Conservation (phyloP, 768 basidiomycete species). For the Gloeophyllum trabeum region DNA sequence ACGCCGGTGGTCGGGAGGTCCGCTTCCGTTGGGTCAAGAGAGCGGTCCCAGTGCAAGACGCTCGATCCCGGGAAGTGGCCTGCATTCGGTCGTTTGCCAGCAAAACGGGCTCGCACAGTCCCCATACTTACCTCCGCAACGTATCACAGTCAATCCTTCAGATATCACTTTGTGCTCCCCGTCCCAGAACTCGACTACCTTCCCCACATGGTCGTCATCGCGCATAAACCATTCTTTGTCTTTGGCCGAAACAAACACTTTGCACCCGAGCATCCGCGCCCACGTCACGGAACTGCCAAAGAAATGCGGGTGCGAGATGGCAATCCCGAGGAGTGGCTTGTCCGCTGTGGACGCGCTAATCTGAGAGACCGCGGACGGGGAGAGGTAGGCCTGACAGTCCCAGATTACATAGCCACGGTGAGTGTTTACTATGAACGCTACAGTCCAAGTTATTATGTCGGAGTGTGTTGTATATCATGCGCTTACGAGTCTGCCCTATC, state of each 20-base stretch:
- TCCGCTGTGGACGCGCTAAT: neutral
- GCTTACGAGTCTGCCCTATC: neutral
- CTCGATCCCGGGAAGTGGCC: conserved; percentile 1
- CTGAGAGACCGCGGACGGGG: neutral
- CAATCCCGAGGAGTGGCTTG: neutral
- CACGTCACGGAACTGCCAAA: neutral
- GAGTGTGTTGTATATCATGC: neutral
- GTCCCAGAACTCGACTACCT: neutral
- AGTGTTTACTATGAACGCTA: neutral
- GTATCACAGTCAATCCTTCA: neutral
- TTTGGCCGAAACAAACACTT: neutral
- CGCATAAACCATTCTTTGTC: neutral
- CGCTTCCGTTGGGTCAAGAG: neutral
- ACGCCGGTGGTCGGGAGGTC: neutral
- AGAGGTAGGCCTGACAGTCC: neutral
- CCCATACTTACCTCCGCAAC: neutral
- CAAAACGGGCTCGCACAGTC: neutral
- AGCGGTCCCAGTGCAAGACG: neutral
- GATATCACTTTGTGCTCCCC: neutral
- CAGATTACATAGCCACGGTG: neutral
- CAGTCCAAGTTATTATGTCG: too few relatives aligned
- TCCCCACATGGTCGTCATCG: neutral
- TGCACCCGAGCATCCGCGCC: neutral
- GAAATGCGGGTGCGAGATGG: conserved; percentile 1
- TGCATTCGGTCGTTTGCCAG: neutral